These are phyloP conservation scores for Arctium minus DNA, from an alignment of 129 eudicot genomes.

Conservation along the genomic window DNA sequence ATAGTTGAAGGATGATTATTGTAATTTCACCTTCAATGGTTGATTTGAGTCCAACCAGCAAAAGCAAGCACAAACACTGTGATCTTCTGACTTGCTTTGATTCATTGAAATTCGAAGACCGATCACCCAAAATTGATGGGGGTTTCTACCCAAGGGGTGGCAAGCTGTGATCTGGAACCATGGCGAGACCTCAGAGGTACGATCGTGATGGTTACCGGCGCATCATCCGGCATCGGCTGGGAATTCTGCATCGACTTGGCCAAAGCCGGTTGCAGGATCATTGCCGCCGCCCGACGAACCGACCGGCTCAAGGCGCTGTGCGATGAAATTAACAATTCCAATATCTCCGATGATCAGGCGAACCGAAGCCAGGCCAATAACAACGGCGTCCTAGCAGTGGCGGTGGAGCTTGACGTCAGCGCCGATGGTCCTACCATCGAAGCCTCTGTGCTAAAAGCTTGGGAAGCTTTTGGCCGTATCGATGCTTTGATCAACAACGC, in stretches of 20 bases:
- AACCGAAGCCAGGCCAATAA: neutral
- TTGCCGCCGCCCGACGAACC: constrained; percentile 40
- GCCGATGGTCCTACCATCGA: constrained; percentile 19
- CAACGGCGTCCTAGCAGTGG: constrained; percentile 18
- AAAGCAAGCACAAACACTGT: neutral
- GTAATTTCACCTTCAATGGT: neutral
- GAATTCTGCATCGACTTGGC: constrained; percentile 42
- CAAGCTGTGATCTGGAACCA: constrained; percentile 11
- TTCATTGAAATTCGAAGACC: neutral
- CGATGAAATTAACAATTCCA: constrained; percentile 27
- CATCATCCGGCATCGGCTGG: constrained; percentile 43
- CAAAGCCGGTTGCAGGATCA: constrained; percentile 36
- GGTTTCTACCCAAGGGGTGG: neutral
- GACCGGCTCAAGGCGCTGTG: constrained; percentile 38
- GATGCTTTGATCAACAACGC: constrained; percentile 48
- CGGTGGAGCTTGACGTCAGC: constrained; percentile 39
- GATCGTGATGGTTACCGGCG: constrained; percentile 52
- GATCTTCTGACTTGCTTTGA: neutral
- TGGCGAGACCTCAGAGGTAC: constrained; percentile 25
- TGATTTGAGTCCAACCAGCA: neutral
- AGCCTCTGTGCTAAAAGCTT: constrained; percentile 30
- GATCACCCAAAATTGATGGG: neutral
- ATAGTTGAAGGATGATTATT: neutral
- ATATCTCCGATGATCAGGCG: neutral
- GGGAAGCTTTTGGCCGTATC: constrained; percentile 44